Base-by-base conservation (phyloP, 768 basidiomycete genomes). In the Pleurotus sapidus region DNA sequence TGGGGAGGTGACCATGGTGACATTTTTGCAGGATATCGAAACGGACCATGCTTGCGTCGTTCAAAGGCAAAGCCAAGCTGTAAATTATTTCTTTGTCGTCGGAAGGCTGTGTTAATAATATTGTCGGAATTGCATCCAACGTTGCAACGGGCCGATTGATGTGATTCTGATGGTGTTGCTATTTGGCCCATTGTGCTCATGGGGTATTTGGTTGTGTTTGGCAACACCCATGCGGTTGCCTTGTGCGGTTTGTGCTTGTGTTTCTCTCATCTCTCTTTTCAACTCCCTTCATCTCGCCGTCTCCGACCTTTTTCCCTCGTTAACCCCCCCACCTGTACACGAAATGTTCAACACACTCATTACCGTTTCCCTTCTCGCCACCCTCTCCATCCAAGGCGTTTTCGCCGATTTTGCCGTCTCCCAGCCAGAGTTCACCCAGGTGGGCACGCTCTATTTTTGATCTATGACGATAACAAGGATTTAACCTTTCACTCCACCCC, bases 291-390 rank as follows among this genome's bases (percentile, higher is more conserved):
- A 61, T 57, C 65, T 57, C 59, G 66, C 62, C 60, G 60, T 64
- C 68, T 63, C 57, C 61, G 60, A 63, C 64, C 61, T 61, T 56
- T 65, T 61, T 65, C 63, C 57, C 60, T 63, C 64, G 61, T 68
- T 62, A 61, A 62, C 58, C 63, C 59, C 64, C 65, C 68, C 70
- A 65, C 65, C 63, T 65, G 61, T 59, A 63, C 72, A 58, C 11
- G 81, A 70, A 72, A 93, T 92, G 91, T 86, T 85, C 81, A 74
- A 83, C 76, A 89, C 91, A 74, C 73, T 92, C 89, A 51, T 90
- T 89, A 79, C 81, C 59, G 68, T 83, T 74, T 77, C 87, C 65
- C 82, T 91, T 85, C 72, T 91, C 76, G 71, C 80, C 66, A 67
- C 76, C 63, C 74, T 85, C 69, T 79, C 79, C 69, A 63, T 83